Conservation (phyloP, 768 basidiomycete species). For the Pleurotus cornucopiae region DNA sequence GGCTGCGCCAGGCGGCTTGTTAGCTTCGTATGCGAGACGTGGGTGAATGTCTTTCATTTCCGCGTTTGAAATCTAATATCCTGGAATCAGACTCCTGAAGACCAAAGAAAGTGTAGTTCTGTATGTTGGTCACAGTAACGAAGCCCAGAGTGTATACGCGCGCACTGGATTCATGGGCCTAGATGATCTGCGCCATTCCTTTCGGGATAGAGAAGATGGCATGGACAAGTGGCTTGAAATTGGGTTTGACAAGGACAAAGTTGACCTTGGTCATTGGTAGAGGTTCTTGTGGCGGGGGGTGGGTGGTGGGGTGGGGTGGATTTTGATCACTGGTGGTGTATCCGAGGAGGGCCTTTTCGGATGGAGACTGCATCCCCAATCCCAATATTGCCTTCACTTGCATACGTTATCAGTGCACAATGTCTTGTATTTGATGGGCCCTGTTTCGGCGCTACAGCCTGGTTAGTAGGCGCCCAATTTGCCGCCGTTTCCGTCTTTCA, state of each 20-base stretch:
- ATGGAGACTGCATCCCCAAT: no score
- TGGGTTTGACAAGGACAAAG: slow-evolving; percentile 35
- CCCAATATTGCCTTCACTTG: no score
- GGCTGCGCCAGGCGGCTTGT: slow-evolving; percentile 48
- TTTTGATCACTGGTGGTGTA: no score
- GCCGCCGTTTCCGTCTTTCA: no score
- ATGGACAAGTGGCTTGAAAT: slow-evolving; percentile 48
- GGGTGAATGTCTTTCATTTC: slow-evolving; percentile 12
- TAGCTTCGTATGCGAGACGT: slow-evolving; percentile 38
- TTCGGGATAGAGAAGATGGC: slow-evolving; percentile 17
- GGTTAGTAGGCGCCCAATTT: no score
- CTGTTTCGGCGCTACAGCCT: no score
- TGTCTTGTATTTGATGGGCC: no score
- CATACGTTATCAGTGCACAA: no score
- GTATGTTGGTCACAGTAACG: slow-evolving; percentile 43
- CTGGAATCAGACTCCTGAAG: slow-evolving; percentile 29
- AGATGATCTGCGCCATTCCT: neutral
- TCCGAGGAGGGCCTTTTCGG: no score
- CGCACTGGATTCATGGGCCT: slow-evolving; percentile 48
- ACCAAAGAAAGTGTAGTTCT: slow-evolving; percentile 37
- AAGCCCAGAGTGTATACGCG: slow-evolving; percentile 39
- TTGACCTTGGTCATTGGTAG: slow-evolving; percentile 49
- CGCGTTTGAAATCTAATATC: neutral
- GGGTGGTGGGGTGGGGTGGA: no score
- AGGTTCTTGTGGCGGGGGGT: no score